A percentile compares a stretch with the other conserved stretches of the same genome.
Conservation (phyloP, 164 flowering plant species). For the Macadamia tetraphylla region DNA sequence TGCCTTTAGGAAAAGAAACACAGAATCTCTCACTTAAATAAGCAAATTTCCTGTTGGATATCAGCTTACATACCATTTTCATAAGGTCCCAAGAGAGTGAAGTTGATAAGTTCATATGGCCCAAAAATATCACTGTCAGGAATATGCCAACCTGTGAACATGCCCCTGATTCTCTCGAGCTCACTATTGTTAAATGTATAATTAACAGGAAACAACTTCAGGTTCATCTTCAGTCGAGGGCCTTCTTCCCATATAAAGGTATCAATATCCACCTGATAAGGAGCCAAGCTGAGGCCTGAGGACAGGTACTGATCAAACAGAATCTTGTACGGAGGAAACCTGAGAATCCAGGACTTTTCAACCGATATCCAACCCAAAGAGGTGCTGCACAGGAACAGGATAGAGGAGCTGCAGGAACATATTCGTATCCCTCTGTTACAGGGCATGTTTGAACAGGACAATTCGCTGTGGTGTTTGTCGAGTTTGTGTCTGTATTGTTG, state of each 20-base stretch:
- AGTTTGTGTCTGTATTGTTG: conserved; percentile 2
- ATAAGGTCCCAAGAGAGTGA: conserved; percentile 52
- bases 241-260: conserved; percentile 57
- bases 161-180: conserved; percentile 38
- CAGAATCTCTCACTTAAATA: too few relatives aligned
- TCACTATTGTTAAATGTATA: conserved; percentile 56
- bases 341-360: conserved; percentile 84
- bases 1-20: too few relatives aligned
- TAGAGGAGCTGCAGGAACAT: conserved; percentile 33
- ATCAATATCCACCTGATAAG: conserved; percentile 46
- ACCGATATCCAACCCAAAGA: conserved; percentile 63
- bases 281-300: conserved; percentile 40
- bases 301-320: conserved; percentile 45
- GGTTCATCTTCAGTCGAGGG: conserved; percentile 60
- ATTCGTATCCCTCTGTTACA: conserved; percentile 28
- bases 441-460: conserved; percentile 53
- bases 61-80: conserved; percentile 39
- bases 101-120: conserved; percentile 69
- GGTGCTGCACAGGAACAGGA: conserved; percentile 76
- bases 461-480: background rate
- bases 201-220: conserved; percentile 62
- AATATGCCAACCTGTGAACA: conserved; percentile 65
- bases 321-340: conserved; percentile 41
- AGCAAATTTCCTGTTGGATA: background rate
- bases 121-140: conserved; percentile 61